phyloP scores from a whole-genome alignment of 768 basidiomycete genomes.

The Kondoa subrosea region DNA sequence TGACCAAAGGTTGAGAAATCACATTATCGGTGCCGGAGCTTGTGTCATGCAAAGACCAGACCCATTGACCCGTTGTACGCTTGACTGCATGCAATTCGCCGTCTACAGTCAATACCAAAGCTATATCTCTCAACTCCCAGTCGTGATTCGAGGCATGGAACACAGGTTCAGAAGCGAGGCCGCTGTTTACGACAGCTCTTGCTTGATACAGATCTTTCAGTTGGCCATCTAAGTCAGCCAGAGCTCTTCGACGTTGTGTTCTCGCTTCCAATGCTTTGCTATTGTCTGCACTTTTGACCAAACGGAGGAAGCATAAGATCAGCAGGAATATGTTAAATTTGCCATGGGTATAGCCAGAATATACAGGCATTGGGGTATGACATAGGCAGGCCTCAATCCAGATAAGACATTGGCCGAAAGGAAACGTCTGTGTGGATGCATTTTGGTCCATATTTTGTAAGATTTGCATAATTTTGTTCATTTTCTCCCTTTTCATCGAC shows the following conservation, averaged over 20 bases:
- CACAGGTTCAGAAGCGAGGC: neutral
- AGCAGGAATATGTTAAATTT: neutral
- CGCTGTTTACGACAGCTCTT: neutral
- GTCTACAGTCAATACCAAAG: conserved; percentile 82
- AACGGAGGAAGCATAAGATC: neutral
- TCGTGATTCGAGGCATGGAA: neutral
- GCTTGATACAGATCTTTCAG: neutral
- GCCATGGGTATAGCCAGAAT: no score
- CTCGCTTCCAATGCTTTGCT: neutral
- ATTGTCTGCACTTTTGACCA: no score
- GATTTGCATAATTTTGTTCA: no score
- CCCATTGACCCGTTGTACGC: conserved; percentile 56
- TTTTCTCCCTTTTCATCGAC: no score
- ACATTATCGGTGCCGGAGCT: conserved; percentile 18
- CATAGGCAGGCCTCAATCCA: no score
- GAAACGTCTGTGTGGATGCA: no score
- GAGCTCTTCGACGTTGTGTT: neutral
- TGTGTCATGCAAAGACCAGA: conserved; percentile 67
- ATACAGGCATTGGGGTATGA: no score
- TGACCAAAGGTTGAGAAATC: neutral
- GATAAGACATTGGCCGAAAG: no score
- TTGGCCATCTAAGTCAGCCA: neutral
- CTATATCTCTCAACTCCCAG: conserved; percentile 31
- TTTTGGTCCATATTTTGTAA: no score
- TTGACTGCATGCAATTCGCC: conserved; percentile 89